Base-by-base conservation (phyloP, 768 basidiomycete genomes). In the Collybiopsis confluens region DNA sequence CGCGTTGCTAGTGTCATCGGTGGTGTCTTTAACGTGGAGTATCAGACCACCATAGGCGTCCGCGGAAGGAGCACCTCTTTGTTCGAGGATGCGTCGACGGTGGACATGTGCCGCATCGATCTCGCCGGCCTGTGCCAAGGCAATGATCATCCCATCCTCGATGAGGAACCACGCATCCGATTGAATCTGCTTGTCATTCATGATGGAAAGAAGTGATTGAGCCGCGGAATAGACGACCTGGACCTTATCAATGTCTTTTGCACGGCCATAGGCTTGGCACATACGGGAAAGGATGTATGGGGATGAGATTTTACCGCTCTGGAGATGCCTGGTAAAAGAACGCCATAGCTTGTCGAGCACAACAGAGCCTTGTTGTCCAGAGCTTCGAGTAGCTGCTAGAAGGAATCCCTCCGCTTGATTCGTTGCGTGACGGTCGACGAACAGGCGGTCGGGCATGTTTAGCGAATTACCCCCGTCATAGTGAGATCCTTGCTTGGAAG, bases 1-100 rank as follows among this genome's bases (percentile, higher is more conserved):
- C 0, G 93, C 95, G 58, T 93, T 90, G 2, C 85, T 79, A 0
- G 93, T 88, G 61, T 98, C 96, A 68, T 98, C 96, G 10, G 97
- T 98, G 20, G 96, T 97, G 59, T 98, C 93, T 70, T 89, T 92
- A 61, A 92, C 83, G 56, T 81, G 78, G 38, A 86, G 79, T 57
- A 99, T 93, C 62, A 98, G 77, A 4, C 90, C 88, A 4, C 90
- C 96, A 63, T 98, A 99, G 0, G 94, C 88, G 54, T 98, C 92
- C 0, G 94, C 87, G 0, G 82, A 85, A 4, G 95, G 95, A 2
- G 84, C 78, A 11, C 83, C 78, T 0, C 90, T 89, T 18, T 86
- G 80, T 49, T 87, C 79, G 18, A 96, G 73, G 30, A 99, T 84
- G 42, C 91, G 80, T 18, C 72, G 64, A 18, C 94, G 83, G 67